These are phyloP conservation scores for Bothriochloa decipiens DNA, from an alignment of 176 grass and related monocot species.

Conservation along the genomic window DNA sequence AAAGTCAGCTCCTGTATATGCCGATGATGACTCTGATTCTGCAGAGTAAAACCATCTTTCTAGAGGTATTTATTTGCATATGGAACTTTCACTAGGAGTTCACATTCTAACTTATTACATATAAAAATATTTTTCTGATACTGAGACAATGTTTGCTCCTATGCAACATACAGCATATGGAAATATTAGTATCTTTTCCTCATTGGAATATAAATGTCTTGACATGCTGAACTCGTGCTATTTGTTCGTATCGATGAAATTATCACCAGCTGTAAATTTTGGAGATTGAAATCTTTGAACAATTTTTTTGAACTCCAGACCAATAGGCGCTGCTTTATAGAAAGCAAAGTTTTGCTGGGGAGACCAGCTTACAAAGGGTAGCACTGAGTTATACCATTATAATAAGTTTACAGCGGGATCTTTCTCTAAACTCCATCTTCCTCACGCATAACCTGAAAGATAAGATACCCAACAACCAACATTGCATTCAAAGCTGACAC, in stretches of 20 bases:
- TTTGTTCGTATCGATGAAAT: neutral
- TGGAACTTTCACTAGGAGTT: conserved; percentile 12
- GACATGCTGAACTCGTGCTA: neutral
- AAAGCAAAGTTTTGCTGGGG: neutral
- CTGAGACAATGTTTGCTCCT: neutral
- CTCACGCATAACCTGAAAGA: neutral
- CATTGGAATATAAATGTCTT: neutral
- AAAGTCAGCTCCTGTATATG: conserved; percentile 54
- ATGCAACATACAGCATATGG: neutral
- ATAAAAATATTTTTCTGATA: conserved; percentile 33
- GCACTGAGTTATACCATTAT: neutral
- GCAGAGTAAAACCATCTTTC: conserved; percentile 43
- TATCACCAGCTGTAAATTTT: neutral
- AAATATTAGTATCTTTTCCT: conserved; percentile 6
- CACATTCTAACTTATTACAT: conserved; percentile 16
- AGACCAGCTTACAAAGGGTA: neutral
- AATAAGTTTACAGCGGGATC: neutral
- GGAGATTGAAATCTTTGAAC: neutral
- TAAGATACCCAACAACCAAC: neutral
- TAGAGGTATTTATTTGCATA: conserved; percentile 29
- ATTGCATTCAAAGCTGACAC: neutral
- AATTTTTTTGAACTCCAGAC: neutral
- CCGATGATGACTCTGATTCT: conserved; percentile 53
- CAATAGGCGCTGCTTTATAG: neutral
- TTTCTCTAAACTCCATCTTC: neutral